These are phyloP conservation scores for Xylona heveae DNA, from an alignment of 495 filamentous ascomycete species.

Conservation along the genomic window DNA sequence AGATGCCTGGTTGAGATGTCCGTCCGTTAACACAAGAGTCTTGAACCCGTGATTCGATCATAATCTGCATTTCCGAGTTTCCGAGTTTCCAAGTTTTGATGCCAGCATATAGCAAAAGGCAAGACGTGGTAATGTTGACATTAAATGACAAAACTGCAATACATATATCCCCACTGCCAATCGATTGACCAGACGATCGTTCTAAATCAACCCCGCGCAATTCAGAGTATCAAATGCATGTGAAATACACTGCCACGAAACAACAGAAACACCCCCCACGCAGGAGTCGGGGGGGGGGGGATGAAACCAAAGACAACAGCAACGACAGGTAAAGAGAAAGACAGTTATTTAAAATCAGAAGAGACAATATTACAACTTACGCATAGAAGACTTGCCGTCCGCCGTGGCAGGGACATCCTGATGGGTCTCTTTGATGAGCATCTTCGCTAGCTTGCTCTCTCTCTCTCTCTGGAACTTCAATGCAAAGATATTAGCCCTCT, in stretches of 20 bases:
- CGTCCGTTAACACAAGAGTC: not conserved
- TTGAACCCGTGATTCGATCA: not conserved
- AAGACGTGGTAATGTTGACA: too few species aligned
- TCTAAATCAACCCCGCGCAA: too few species aligned
- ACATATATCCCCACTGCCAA: too few species aligned
- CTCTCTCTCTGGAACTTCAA: not conserved
- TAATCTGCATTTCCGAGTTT: not conserved
- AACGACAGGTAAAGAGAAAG: not conserved
- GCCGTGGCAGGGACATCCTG: conserved; percentile 45
- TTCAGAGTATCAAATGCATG: too few species aligned
- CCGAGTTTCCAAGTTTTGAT: not conserved
- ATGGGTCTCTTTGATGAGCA: conserved; percentile 47
- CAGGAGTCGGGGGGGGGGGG: too few species aligned
- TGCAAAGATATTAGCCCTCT: too few species aligned
- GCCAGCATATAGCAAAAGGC: not conserved
- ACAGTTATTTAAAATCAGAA: not conserved
- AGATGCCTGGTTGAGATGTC: conserved; percentile 38
- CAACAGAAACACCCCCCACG: too few species aligned
- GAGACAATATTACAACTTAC: conserved; percentile 25
- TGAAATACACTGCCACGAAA: too few species aligned
- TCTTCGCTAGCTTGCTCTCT: conserved; percentile 10
- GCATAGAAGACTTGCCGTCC: conserved; percentile 35
- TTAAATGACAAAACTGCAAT: too few species aligned
- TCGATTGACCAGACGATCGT: too few species aligned
- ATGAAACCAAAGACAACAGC: not conserved